Evolutionary conservation across 495 filamentous ascomycete species (phyloP), one percentile per base, ranked within the genome.

Genomic region (Lepraria neglecta): DNA sequence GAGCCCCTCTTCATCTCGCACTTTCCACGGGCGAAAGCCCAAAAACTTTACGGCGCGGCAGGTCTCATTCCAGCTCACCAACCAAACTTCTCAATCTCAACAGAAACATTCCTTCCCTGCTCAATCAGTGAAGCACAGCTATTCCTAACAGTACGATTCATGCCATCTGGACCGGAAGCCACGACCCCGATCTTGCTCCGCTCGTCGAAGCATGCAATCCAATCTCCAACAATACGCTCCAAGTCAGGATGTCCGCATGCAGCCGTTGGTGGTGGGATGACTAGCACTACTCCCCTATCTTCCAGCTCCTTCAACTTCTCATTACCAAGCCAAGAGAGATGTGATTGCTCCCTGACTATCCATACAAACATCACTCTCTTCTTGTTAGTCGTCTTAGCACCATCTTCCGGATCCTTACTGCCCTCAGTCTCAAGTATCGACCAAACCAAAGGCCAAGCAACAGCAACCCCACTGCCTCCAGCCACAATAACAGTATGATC

Each of bases 381-480:
- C 17, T n/a, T 21, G 4, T 35, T 24, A n/a, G 19, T 50, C 1
- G 27, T 27, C 15, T 11, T 43, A 6, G 6, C 27, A 10, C 17
- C 35, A 38, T 27, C 7, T 31, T 67, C 65, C 11, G 51, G 24
- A 15, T 67, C 65, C 17, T 21, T 51, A 2, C 15, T 44, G 14
- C 17, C 19, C 9, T 3, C 11, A 9, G 3, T n/a, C 14, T 46
- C 56, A 28, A 59, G 60, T n/a, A 76, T 48, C 6, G 68, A 61
- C 64, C 68, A 82, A 5, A 78, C 67, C 5, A 82, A 65, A 6
- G 80, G 78, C 61, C 80, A 83, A 3, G 78, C 73, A 48, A 86
- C 82, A 0, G 80, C 83, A 42, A 86, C 82, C n/a, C 83, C 84
- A 17, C 78, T 81, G 12, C 84, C 84, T 6, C 84, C 82, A 6